Conservation (phyloP, 306 rosid genomes). For the Cercis canadensis region DNA sequence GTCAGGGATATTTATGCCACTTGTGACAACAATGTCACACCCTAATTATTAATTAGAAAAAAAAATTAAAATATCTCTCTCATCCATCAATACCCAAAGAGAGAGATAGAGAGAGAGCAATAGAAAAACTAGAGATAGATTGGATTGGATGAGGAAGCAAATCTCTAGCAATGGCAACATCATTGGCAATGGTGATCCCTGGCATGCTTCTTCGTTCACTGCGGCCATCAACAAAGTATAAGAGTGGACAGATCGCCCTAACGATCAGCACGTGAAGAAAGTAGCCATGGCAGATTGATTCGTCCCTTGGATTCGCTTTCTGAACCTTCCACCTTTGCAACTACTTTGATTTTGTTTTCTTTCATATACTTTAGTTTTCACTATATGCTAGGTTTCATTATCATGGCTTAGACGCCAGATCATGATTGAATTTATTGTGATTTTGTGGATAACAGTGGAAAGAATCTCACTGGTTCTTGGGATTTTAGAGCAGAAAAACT, state of each 20-base stretch:
- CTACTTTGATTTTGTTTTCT: background rate
- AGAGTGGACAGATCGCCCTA: constrained; percentile 60
- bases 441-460: background rate
- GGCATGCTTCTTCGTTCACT: constrained; percentile 36
- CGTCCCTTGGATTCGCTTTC: constrained; percentile 52
- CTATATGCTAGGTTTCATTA: background rate
- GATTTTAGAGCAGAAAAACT: no score
- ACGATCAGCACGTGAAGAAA: constrained; percentile 56
- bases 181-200: no score
- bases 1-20: no score
- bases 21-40: no score
- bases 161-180: no score
- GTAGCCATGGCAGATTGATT: constrained; percentile 62
- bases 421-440: background rate
- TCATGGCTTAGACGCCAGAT: background rate
- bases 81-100: no score
- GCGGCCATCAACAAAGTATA: constrained; percentile 47
- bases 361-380: background rate
- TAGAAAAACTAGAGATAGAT: no score
- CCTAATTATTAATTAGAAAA: no score
- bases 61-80: no score
- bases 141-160: no score
- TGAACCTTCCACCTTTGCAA: constrained; percentile 46
- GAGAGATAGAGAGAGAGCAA: no score
- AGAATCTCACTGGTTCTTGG: no score